phyloP scores from a whole-genome alignment of 1,284 basidiomycete species.

The Erythrobasidium hasegawianum region DNA sequence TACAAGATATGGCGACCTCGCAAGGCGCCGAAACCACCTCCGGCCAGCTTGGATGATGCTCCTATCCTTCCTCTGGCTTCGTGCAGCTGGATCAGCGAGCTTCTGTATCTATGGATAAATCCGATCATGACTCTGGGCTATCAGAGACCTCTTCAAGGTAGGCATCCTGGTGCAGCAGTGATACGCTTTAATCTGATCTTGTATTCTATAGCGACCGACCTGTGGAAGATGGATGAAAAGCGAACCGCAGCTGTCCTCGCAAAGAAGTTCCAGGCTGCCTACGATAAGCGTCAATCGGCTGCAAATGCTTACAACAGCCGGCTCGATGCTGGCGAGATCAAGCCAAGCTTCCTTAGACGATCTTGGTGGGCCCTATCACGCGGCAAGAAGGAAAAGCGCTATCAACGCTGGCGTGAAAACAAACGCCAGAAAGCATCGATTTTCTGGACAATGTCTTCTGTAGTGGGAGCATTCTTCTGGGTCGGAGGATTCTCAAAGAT shows the following conservation, averaged over 20 bases:
- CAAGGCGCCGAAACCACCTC: slow-evolving; percentile 3
- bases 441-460: slow-evolving; percentile 70
- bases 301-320: slow-evolving; percentile 48
- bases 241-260: slow-evolving; percentile 9
- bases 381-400: slow-evolving; percentile 51
- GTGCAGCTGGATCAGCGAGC: slow-evolving; percentile 56
- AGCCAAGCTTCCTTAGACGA: slow-evolving; percentile 35
- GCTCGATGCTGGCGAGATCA: slow-evolving; percentile 42
- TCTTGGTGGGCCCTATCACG: slow-evolving; percentile 25
- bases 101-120: slow-evolving; percentile 47
- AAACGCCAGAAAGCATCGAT: slow-evolving; percentile 54
- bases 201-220: slow-evolving; percentile 11
- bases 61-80: slow-evolving; percentile 55
- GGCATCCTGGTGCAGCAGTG: neutral
- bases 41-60: slow-evolving; percentile 14
- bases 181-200: neutral
- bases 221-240: slow-evolving; percentile 35
- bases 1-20: slow-evolving; percentile 13
- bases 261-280: slow-evolving; percentile 7
- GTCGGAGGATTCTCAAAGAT: slow-evolving; percentile 68
- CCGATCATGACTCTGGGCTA: slow-evolving; percentile 35
- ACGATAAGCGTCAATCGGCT: slow-evolving; percentile 11
- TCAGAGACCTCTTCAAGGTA: slow-evolving; percentile 22
- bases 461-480: slow-evolving; percentile 79
- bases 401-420: slow-evolving; percentile 60